Evolutionary conservation across 1,284 basidiomycete genomes (phyloP).

Genomic region (Rugosomyces carneus): DNA sequence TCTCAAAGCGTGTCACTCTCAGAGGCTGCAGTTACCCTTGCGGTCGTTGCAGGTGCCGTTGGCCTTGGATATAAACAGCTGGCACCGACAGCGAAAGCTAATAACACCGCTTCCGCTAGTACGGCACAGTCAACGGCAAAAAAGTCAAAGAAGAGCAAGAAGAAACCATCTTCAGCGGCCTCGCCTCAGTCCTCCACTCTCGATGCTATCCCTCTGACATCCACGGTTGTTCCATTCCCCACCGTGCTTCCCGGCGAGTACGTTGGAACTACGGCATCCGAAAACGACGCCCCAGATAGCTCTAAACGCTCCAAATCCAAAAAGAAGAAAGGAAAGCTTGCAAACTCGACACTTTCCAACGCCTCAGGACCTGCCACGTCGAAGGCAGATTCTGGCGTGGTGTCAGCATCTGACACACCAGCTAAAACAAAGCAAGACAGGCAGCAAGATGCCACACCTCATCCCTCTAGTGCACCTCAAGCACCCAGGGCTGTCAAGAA

Average conservation of each 20-base stretch:
- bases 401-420: constrained; percentile 4
- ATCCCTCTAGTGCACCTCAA: constrained; percentile 15
- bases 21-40: constrained; percentile 32
- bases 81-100: constrained; percentile 11
- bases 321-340: constrained; percentile 17
- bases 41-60: constrained; percentile 38
- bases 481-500: constrained; percentile 16
- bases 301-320: constrained; percentile 10
- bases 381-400: constrained; percentile 11
- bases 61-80: constrained; percentile 35
- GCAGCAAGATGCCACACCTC: constrained; percentile 2
- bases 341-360: constrained; percentile 1
- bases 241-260: constrained; percentile 43
- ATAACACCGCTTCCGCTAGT: neutral
- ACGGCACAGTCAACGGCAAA: constrained; percentile 16
- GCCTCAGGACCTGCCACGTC: constrained; percentile 7
- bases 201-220: constrained; percentile 16
- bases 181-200: neutral
- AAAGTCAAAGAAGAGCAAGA: constrained; percentile 32
- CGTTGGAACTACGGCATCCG: constrained; percentile 18
- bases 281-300: neutral
- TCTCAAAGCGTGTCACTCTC: constrained; percentile 40
- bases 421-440: constrained; percentile 4
- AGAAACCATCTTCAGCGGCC: constrained; percentile 2
- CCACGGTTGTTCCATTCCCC: constrained; percentile 33